Percentiles rank a stretch among this genome's conserved stretches.
Conservation (phyloP, 106 monocot species). For the Hemerocallis citrina region DNA sequence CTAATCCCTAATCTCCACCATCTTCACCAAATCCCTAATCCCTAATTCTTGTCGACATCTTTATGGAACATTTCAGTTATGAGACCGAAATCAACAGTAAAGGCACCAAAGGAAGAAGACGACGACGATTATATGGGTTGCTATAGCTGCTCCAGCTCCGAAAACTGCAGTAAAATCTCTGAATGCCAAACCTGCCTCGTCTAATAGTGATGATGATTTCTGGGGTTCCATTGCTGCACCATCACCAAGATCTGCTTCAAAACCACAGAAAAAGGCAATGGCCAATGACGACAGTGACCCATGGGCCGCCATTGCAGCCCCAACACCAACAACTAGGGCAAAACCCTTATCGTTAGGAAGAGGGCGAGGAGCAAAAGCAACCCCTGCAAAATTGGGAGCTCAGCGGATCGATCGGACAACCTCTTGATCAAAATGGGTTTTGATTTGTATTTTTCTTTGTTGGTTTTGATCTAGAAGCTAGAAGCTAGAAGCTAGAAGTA, state of each 20-base stretch:
- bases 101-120: conserved; percentile 35
- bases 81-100: conserved; percentile 15
- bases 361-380: conserved; percentile 53
- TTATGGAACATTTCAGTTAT: no score
- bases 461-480: no score
- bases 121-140: conserved; percentile 77
- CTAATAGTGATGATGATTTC: conserved; percentile 38
- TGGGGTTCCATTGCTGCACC: conserved; percentile 78
- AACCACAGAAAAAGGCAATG: conserved; percentile 18
- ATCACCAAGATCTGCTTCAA: conserved; percentile 40
- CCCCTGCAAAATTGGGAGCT: conserved; percentile 59
- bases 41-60: no score
- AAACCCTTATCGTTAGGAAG: conserved; percentile 80
- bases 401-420: conserved; percentile 66
- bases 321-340: conserved; percentile 73
- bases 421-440: conserved; percentile 11
- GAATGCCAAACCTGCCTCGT: conserved; percentile 31
- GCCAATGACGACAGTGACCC: conserved; percentile 47
- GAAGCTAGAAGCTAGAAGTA: no score
- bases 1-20: no score
- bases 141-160: conserved; percentile 48
- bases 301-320: conserved; percentile 91
- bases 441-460: no score
- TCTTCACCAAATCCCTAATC: no score
- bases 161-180: conserved; percentile 32